phyloP scores from a whole-genome alignment of 208 protist genomes.

The Trypanosoma rangeli region DNA sequence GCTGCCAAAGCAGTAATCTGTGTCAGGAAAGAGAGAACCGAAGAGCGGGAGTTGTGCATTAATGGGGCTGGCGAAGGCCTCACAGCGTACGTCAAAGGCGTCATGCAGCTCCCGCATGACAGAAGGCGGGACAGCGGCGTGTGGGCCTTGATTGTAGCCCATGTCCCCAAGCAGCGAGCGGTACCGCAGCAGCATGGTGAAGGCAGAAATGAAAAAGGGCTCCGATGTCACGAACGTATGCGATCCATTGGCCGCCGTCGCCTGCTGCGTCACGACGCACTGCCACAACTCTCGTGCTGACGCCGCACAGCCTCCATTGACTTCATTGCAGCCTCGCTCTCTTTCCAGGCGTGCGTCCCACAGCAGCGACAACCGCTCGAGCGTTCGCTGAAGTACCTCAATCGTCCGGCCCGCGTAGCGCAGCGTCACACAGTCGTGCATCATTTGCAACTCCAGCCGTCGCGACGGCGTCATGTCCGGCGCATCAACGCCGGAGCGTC shows the following conservation, averaged over 20 bases:
- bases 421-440: conserved; percentile 13
- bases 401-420: conserved; percentile 3
- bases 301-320: not conserved
- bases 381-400: conserved; percentile 13
- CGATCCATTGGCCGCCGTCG: not conserved
- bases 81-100: conserved; percentile 52
- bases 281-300: conserved; percentile 8
- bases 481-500: not conserved
- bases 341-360: conserved; percentile 11
- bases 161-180: conserved; percentile 47
- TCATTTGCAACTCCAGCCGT: conserved; percentile 3
- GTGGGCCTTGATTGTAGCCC: conserved; percentile 72
- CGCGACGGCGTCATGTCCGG: not conserved
- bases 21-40: conserved; percentile 85
- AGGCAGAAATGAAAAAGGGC: conserved; percentile 43
- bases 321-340: not conserved
- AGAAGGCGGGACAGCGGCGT: conserved; percentile 59
- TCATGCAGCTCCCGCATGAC: conserved; percentile 43
- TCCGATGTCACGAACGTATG: conserved; percentile 16
- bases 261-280: not conserved
- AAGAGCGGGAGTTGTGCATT: conserved; percentile 77
- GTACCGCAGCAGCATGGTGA: conserved; percentile 61
- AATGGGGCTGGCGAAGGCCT: conserved; percentile 89
- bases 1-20: conserved; percentile 75
- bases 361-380: conserved; percentile 12